A percentile compares a stretch with the other conserved stretches of the same genome.
These are phyloP conservation scores for Trypanosoma lewisi DNA, from an alignment of 208 protist species.

Conservation along the genomic window DNA sequence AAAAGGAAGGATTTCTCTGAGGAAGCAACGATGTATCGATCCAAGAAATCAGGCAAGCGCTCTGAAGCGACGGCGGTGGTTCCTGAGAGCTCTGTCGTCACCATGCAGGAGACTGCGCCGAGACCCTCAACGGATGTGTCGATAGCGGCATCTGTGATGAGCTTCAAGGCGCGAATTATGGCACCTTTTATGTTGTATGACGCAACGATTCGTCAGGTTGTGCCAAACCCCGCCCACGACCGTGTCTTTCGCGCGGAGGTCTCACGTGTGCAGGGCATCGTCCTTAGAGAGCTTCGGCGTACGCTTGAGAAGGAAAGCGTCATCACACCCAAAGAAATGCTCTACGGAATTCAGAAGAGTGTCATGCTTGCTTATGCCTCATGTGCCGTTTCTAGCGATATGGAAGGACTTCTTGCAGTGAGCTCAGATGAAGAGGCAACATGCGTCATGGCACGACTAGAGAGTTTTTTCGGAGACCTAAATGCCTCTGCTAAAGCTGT, in stretches of 20 bases:
- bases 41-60: neutral
- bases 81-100: neutral
- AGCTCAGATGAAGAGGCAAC: constrained; percentile 35
- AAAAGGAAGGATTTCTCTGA: too few relatives aligned
- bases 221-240: constrained; percentile 44
- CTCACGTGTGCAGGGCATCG: constrained; percentile 38
- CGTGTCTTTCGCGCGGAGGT: constrained; percentile 35
- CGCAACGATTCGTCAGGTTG: constrained; percentile 32
- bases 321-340: constrained; percentile 50
- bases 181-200: constrained; percentile 67
- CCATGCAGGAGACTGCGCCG: neutral
- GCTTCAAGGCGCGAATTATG: constrained; percentile 39
- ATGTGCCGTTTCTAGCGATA: constrained; percentile 31
- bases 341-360: constrained; percentile 44
- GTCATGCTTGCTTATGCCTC: constrained; percentile 46
- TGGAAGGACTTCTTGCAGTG: constrained; percentile 19
- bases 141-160: constrained; percentile 15
- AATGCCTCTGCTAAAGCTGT: constrained; percentile 40
- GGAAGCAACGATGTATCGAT: constrained; percentile 14
- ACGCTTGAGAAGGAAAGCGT: constrained; percentile 21
- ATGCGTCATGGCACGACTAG: constrained; percentile 33
- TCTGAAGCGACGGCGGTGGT: neutral
- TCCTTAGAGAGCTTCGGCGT: constrained; percentile 40
- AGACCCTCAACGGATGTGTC: neutral
- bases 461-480: constrained; percentile 41